Percentiles rank a stretch among this genome's conserved stretches.
Conservation (phyloP, 257 asterid species). For the Przewalskia tangutica region DNA sequence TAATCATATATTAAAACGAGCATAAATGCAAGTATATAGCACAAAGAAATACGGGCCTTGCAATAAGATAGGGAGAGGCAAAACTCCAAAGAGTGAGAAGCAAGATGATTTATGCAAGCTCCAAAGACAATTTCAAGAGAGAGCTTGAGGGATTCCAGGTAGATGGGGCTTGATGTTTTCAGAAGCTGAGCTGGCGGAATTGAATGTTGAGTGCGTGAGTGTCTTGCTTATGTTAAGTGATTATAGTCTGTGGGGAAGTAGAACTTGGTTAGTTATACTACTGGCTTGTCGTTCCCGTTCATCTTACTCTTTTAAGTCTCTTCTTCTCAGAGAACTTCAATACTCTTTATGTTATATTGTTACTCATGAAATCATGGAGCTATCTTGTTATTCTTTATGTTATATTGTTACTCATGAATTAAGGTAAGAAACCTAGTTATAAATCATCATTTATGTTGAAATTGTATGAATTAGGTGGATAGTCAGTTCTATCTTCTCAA, state of each 20-base stretch:
- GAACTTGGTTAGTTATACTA: slow-evolving; percentile 20
- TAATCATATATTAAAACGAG: background rate
- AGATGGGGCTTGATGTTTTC: slow-evolving; percentile 28
- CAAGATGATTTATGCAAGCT: slow-evolving; percentile 36
- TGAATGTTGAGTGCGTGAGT: slow-evolving; percentile 8
- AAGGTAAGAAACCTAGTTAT: no score
- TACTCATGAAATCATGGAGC: no score
- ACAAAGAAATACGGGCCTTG: background rate
- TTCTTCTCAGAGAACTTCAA: slow-evolving; percentile 10
- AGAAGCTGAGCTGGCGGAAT: slow-evolving; percentile 23
- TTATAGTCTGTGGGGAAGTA: slow-evolving; percentile 20
- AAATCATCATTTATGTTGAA: no score
- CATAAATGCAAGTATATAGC: background rate
- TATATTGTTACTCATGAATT: no score
- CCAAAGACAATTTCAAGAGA: slow-evolving; percentile 38
- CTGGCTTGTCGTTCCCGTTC: slow-evolving; percentile 11
- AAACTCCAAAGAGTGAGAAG: slow-evolving; percentile 18
- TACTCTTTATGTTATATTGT: no score
- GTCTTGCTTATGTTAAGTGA: slow-evolving; percentile 18
- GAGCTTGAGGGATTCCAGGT: slow-evolving; percentile 30
- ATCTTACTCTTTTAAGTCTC: background rate
- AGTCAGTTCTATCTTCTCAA: no score
- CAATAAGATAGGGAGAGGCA: background rate
- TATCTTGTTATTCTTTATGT: no score
- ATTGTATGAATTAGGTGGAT: no score